Evolutionary conservation across 129 eudicot species (phyloP).

Genomic region (Chrysanthemum seticuspe): DNA sequence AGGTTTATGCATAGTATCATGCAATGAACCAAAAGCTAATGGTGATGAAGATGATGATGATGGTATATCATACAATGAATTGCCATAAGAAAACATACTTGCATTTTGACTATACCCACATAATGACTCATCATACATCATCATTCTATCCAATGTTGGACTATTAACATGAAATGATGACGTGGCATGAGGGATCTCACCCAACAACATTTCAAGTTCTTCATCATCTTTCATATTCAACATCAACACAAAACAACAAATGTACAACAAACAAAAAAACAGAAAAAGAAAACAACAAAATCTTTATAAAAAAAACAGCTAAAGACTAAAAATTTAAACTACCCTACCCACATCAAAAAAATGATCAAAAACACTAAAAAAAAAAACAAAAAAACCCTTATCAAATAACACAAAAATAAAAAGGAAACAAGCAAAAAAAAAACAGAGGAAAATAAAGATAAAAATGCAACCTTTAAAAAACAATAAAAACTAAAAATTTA

Average conservation of each 20-base stretch:
- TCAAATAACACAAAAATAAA: conserved; percentile 4
- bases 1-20: conserved; percentile 41
- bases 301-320: conserved; percentile 26
- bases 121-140: conserved; percentile 39
- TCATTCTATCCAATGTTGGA: conserved; percentile 28
- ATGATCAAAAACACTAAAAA: conserved; percentile 3
- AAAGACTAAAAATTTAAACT: conserved; percentile 24
- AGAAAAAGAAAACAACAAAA: conserved; percentile 23
- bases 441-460: conserved; percentile 21
- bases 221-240: conserved; percentile 71
- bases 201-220: conserved; percentile 74
- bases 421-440: conserved; percentile 20
- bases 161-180: conserved; percentile 35
- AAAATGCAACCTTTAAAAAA: conserved; percentile 25
- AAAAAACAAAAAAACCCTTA: conserved; percentile 26
- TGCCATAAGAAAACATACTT: conserved; percentile 39
- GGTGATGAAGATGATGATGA: conserved; percentile 22
- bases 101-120: conserved; percentile 36
- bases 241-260: conserved; percentile 27
- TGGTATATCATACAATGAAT: conserved; percentile 39
- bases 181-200: conserved; percentile 87
- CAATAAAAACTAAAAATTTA: conserved; percentile 29
- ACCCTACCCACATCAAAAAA: conserved; percentile 43
- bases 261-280: conserved; percentile 24
- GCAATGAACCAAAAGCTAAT: neutral